These are phyloP conservation scores for Xerocomus amazonicus DNA, from an alignment of 1,284 basidiomycete genomes.

Conservation along the genomic window DNA sequence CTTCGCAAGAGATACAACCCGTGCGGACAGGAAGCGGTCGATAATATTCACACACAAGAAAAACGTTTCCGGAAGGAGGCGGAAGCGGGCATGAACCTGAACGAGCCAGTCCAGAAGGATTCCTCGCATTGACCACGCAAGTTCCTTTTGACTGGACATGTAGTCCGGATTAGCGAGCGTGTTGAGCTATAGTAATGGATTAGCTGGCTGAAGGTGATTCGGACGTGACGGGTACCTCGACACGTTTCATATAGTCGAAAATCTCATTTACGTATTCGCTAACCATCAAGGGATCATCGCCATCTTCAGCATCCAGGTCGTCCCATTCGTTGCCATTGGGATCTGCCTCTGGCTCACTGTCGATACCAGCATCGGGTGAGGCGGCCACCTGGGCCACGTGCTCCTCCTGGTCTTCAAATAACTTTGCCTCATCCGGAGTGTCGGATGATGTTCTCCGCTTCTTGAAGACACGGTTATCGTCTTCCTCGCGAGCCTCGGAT, in stretches of 20 bases:
- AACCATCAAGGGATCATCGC: slow-evolving; percentile 96
- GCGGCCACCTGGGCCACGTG: slow-evolving; percentile 30
- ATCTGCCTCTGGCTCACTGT: slow-evolving; percentile 52
- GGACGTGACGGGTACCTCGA: slow-evolving; percentile 47
- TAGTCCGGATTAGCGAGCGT: slow-evolving; percentile 88
- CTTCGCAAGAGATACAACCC: slow-evolving; percentile 88
- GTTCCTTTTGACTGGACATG: slow-evolving; percentile 87
- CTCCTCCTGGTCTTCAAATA: slow-evolving; percentile 29
- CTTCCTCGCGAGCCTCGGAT: slow-evolving; percentile 40
- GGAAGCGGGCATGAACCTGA: slow-evolving; percentile 93
- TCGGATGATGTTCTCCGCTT: slow-evolving; percentile 73
- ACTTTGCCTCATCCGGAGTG: slow-evolving; percentile 47
- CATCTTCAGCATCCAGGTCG: slow-evolving; percentile 90
- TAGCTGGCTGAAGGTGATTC: slow-evolving; percentile 1
- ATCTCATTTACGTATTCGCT: slow-evolving; percentile 96
- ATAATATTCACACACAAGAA: slow-evolving; percentile 95
- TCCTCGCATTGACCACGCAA: slow-evolving; percentile 92
- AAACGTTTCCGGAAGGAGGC: slow-evolving; percentile 91
- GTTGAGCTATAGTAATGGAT: slow-evolving; percentile 48
- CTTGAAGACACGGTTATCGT: slow-evolving; percentile 57
- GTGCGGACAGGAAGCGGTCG: slow-evolving; percentile 87
- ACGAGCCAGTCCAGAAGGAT: slow-evolving; percentile 97
- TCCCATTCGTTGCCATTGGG: slow-evolving; percentile 69
- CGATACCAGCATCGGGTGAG: slow-evolving; percentile 39
- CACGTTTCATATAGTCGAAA: slow-evolving; percentile 84